phyloP scores from a whole-genome alignment of 2,329 filamentous ascomycete species.

The Teratosphaeria gauchensis region DNA sequence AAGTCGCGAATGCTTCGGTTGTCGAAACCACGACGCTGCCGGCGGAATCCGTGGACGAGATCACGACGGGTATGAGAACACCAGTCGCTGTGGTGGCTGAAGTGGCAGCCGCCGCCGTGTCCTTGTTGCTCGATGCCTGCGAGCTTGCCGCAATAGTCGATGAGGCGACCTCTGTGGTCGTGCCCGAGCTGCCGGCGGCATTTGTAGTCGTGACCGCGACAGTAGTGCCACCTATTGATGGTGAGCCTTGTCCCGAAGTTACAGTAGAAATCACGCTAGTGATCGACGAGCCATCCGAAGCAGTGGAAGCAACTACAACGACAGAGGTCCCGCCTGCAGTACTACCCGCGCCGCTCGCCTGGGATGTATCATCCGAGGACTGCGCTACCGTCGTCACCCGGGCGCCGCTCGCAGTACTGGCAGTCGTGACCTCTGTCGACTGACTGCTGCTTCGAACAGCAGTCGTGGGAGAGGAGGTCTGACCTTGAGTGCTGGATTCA shows the following conservation, averaged over 20 bases:
- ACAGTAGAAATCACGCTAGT: background rate
- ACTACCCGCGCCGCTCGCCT: background rate
- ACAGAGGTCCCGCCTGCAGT: conserved; percentile 2
- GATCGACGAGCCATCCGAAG: conserved; percentile 5
- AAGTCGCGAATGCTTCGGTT: conserved; percentile 28
- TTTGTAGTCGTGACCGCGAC: conserved; percentile 19
- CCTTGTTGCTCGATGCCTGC: background rate
- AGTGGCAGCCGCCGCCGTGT: background rate
- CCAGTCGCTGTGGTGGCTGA: conserved; percentile 11
- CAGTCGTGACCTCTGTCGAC: conserved; percentile 3
- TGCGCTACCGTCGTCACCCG: background rate
- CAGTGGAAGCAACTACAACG: conserved; percentile 2
- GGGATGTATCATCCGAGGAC: background rate
- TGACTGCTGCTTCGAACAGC: conserved; percentile 6
- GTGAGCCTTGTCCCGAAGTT: conserved; percentile 3
- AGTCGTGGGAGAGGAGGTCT: conserved; percentile 6
- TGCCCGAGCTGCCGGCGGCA: conserved; percentile 11
- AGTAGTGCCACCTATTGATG: conserved; percentile 8
- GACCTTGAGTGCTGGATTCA: conserved; percentile 3
- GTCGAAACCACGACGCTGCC: conserved; percentile 29
- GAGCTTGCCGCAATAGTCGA: conserved; percentile 10
- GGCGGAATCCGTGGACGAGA: conserved; percentile 29
- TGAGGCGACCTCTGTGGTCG: conserved; percentile 11
- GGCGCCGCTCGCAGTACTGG: background rate
- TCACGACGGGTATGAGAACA: conserved; percentile 31